Conservation (phyloP, 106 monocot genomes). For the Ottelia alismoides region DNA sequence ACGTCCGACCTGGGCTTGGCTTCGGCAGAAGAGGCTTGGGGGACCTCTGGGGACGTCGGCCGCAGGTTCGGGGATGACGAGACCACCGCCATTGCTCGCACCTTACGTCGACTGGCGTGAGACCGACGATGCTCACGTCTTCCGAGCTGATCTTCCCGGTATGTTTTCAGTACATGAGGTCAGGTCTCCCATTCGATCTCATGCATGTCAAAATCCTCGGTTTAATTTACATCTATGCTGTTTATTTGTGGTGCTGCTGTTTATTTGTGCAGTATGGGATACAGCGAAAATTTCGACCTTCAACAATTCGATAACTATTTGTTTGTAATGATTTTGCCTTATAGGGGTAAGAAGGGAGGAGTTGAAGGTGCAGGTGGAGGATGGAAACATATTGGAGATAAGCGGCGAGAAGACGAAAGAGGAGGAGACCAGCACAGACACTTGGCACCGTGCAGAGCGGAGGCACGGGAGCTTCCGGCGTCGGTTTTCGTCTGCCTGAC, state of each 20-base stretch:
- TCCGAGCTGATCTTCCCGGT: constrained; percentile 12
- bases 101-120: constrained; percentile 11
- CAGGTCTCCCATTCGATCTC: no score
- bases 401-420: constrained; percentile 20
- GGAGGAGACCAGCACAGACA: constrained; percentile 11
- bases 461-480: constrained; percentile 9
- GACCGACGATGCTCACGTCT: constrained; percentile 11
- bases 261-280: no score
- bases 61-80: constrained; percentile 4
- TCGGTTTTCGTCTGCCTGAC: constrained; percentile 2
- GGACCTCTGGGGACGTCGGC: neutral
- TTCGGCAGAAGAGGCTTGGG: neutral
- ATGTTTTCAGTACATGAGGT: no score
- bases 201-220: no score
- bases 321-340: neutral
- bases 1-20: neutral
- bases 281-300: no score
- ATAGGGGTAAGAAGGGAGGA: constrained; percentile 13
- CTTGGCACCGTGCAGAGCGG: constrained; percentile 20
- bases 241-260: no score
- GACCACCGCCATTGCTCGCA: constrained; percentile 2
- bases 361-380: constrained; percentile 21
- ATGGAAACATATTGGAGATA: constrained; percentile 18
- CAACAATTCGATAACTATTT: neutral
- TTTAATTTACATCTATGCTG: no score